phyloP scores from a whole-genome alignment of 208 protist species.

The Trichomonas vaginalis region DNA sequence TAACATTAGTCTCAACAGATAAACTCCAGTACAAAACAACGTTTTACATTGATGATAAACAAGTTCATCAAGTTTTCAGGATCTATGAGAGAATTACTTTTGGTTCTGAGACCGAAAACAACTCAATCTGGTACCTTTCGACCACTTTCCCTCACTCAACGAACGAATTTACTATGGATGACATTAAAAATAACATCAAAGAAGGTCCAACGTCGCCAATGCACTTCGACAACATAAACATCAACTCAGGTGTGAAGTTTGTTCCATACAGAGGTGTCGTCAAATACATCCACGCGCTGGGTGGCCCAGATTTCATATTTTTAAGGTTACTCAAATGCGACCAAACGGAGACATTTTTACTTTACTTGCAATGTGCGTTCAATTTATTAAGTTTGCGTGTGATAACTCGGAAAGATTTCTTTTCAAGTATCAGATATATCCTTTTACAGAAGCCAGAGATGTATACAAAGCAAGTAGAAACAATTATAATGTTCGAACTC shows the following conservation, averaged over 20 bases:
- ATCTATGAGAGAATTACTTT: not conserved
- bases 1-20: not conserved
- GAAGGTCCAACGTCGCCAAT: not conserved
- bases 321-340: not conserved
- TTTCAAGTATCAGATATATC: not conserved
- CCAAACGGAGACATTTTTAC: not conserved
- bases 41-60: not conserved
- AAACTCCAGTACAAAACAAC: not conserved
- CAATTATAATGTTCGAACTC: not conserved
- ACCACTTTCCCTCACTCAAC: not conserved
- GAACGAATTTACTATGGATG: not conserved
- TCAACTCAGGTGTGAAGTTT: not conserved
- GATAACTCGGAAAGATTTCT: not conserved
- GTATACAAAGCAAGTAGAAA: not conserved
- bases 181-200: not conserved
- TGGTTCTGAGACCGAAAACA: not conserved
- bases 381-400: not conserved
- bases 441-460: not conserved
- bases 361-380: not conserved
- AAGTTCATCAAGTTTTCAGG: not conserved
- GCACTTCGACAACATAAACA: not conserved
- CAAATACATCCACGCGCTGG: not conserved
- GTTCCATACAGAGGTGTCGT: not conserved
- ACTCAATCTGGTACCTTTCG: not conserved
- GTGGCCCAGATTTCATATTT: not conserved